A percentile compares a stretch with the other conserved stretches of the same genome.
phyloP scores from a whole-genome alignment of 768 basidiomycete species.

The Candolleomyces efflorescens region DNA sequence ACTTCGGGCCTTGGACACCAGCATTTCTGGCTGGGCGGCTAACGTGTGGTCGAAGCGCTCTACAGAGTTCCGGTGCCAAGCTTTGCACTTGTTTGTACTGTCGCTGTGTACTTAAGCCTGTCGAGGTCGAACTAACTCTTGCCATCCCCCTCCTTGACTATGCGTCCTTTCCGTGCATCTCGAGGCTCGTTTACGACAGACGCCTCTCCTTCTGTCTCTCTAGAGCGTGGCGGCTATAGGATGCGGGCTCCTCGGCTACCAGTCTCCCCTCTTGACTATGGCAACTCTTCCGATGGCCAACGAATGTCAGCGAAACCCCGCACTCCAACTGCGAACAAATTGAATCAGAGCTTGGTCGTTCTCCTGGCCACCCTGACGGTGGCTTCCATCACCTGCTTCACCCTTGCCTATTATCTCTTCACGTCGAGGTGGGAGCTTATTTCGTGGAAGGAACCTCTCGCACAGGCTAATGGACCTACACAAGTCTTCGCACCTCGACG shows the following conservation, averaged over 20 bases:
- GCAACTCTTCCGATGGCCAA: not conserved
- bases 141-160: not conserved
- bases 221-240: constrained; percentile 65
- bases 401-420: constrained; percentile 59
- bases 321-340: not conserved
- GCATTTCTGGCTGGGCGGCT: too few species aligned
- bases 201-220: constrained; percentile 58
- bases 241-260: constrained; percentile 41
- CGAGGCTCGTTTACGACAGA: constrained; percentile 10
- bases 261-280: constrained; percentile 8
- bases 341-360: constrained; percentile 29
- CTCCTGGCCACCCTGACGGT: constrained; percentile 44
- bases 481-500: constrained; percentile 1
- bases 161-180: not conserved
- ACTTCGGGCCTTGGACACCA: too few species aligned
- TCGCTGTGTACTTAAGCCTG: too few species aligned
- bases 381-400: constrained; percentile 51
- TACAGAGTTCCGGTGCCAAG: too few species aligned
- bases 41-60: too few species aligned
- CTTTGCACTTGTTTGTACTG: too few species aligned
- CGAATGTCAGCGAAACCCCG: not conserved
- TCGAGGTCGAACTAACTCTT: too few species aligned
- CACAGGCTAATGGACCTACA: constrained; percentile 15
- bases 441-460: constrained; percentile 18
- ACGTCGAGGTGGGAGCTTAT: constrained; percentile 51